These are phyloP conservation scores for Cotoneaster glaucophyllus DNA, from an alignment of 306 rosid genomes.

Conservation along the genomic window DNA sequence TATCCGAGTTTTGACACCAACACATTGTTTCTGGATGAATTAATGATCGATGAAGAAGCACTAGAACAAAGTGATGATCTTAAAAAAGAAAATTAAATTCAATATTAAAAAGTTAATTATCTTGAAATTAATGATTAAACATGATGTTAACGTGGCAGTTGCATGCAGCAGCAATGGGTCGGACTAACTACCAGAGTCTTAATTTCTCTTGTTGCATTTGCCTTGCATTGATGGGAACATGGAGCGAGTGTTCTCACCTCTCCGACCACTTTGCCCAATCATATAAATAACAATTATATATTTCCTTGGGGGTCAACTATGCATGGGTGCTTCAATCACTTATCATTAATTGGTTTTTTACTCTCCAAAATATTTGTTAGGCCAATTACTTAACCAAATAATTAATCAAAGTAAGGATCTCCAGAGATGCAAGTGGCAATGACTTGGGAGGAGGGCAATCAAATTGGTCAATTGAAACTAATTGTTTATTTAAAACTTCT, in stretches of 20 bases:
- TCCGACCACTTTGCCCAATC: neutral
- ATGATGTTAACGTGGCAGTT: neutral
- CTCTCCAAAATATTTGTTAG: neutral
- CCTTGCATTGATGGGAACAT: neutral
- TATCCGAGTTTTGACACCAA: too few relatives aligned
- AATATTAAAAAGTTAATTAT: neutral
- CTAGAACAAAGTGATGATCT: too few relatives aligned
- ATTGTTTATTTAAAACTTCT: neutral
- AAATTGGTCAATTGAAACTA: neutral
- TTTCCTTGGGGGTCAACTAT: too few relatives aligned
- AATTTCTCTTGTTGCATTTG: neutral
- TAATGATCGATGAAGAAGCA: too few relatives aligned
- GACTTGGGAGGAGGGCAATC: neutral
- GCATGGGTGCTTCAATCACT: conserved; percentile 12
- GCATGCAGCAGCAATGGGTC: neutral
- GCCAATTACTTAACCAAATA: neutral
- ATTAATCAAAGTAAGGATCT: neutral
- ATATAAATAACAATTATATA: neutral
- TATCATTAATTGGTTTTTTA: neutral
- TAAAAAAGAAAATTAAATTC: neutral
- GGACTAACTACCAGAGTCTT: neutral
- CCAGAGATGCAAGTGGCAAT: neutral
- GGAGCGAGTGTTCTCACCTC: neutral
- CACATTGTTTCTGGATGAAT: too few relatives aligned
- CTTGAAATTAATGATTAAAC: neutral